Evolutionary conservation across 192 early-diverging fungal species (phyloP).

Genomic region (Entomortierella lignicola): DNA sequence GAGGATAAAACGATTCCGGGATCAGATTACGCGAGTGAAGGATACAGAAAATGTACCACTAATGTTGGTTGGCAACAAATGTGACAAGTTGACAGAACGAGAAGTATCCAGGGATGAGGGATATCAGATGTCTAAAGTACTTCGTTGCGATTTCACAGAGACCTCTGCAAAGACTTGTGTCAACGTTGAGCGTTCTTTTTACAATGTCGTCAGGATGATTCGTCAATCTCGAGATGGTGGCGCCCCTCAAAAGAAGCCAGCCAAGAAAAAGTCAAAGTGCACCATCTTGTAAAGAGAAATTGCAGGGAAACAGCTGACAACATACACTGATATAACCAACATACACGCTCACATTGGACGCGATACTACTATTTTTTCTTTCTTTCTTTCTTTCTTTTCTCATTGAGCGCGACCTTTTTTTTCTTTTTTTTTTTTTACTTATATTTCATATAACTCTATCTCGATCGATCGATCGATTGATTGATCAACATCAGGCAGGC

Average conservation of each 20-base stretch:
- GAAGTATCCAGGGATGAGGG: conserved; percentile 91
- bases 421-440: no score
- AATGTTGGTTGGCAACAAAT: conserved; percentile 97
- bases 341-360: no score
- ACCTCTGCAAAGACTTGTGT: conserved; percentile 90
- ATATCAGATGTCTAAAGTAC: conserved; percentile 73
- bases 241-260: conserved; percentile 30
- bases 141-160: conserved; percentile 90
- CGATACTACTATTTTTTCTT: no score
- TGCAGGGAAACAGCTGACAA: no score
- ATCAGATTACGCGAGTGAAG: conserved; percentile 93
- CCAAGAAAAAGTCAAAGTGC: conserved; percentile 52
- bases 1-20: conserved; percentile 84
- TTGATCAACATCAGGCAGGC: no score
- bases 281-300: conserved; percentile 34
- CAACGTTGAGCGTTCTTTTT: conserved; percentile 93
- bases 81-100: conserved; percentile 84
- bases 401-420: no score
- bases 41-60: conserved; percentile 87
- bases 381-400: no score
- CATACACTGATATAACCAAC: no score
- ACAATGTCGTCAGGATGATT: conserved; percentile 85
- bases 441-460: no score
- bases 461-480: no score
- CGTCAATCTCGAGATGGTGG: conserved; percentile 68